Percentiles rank a stretch among this genome's conserved stretches.
These are phyloP conservation scores for Croton setiger DNA, from an alignment of 441 rosid species.

Conservation along the genomic window DNA sequence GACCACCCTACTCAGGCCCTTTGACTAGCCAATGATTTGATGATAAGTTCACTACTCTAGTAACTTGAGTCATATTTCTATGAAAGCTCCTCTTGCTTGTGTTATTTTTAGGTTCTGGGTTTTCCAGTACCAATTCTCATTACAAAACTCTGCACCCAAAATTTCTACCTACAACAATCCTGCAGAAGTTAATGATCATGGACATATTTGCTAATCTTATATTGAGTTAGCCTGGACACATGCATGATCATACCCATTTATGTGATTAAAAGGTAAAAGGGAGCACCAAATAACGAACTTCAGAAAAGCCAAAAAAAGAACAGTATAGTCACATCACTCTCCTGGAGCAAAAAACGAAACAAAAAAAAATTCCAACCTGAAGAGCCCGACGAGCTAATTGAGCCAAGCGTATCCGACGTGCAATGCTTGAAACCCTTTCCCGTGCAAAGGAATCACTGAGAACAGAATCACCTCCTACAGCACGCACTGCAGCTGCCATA, in stretches of 20 bases:
- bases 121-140: not conserved
- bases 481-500: slow-evolving; percentile 99
- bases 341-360: not conserved
- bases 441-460: slow-evolving; percentile 99
- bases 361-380: slow-evolving; percentile 44
- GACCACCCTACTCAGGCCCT: not conserved
- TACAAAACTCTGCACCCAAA: not conserved
- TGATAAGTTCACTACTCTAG: not conserved
- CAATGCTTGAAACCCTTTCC: slow-evolving; percentile 98
- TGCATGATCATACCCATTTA: not conserved
- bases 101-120: not conserved
- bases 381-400: slow-evolving; percentile 94
- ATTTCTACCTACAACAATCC: not conserved
- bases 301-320: not conserved
- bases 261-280: not conserved
- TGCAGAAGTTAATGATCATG: not conserved
- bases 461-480: slow-evolving; percentile 99
- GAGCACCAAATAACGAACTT: not conserved
- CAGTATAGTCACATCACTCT: not conserved
- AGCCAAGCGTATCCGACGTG: slow-evolving; percentile 86
- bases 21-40: not conserved
- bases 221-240: not conserved
- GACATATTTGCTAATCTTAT: not conserved
- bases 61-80: not conserved
- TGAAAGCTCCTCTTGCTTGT: not conserved